phyloP scores from a whole-genome alignment of 1,139 yeast species.

The Yamadazyma aaseri region DNA sequence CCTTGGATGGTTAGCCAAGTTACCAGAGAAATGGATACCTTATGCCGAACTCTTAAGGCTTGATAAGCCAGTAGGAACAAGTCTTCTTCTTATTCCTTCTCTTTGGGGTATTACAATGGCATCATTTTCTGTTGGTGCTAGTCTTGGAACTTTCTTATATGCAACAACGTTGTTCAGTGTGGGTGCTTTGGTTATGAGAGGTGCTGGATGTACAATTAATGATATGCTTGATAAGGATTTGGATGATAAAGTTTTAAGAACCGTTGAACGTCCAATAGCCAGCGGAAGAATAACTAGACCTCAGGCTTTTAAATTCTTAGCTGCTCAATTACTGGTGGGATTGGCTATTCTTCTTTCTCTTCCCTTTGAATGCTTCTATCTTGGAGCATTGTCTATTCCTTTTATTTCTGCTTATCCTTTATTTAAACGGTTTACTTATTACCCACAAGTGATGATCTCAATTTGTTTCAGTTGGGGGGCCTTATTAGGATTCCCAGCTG shows the following conservation, averaged over 20 bases:
- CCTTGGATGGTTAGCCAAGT: constrained; percentile 57
- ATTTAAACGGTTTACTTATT: constrained; percentile 90
- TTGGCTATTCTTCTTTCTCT: constrained; percentile 67
- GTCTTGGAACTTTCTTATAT: constrained; percentile 53
- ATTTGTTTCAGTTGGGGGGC: constrained; percentile 96
- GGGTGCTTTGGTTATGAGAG: constrained; percentile 91
- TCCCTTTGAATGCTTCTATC: constrained; percentile 76
- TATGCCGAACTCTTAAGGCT: constrained; percentile 88
- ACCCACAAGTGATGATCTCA: constrained; percentile 84
- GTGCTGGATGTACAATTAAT: constrained; percentile 96
- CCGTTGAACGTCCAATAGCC: constrained; percentile 87
- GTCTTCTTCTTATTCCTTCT: constrained; percentile 75
- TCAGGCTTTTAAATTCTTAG: constrained; percentile 74
- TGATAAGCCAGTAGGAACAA: constrained; percentile 93
- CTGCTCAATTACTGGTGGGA: constrained; percentile 76
- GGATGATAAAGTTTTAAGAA: constrained; percentile 83
- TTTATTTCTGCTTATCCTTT: constrained; percentile 86
- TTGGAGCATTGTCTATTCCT: constrained; percentile 80
- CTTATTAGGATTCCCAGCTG: constrained; percentile 90
- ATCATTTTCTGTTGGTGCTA: constrained; percentile 68
- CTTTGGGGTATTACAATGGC: constrained; percentile 88
- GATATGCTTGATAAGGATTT: constrained; percentile 82
- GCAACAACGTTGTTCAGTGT: constrained; percentile 66
- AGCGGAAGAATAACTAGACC: constrained; percentile 73
- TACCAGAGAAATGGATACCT: constrained; percentile 78